Percentiles rank a stretch among this genome's conserved stretches.
phyloP scores from a whole-genome alignment of 2,329 filamentous ascomycete species.

The Colletotrichum sidae region DNA sequence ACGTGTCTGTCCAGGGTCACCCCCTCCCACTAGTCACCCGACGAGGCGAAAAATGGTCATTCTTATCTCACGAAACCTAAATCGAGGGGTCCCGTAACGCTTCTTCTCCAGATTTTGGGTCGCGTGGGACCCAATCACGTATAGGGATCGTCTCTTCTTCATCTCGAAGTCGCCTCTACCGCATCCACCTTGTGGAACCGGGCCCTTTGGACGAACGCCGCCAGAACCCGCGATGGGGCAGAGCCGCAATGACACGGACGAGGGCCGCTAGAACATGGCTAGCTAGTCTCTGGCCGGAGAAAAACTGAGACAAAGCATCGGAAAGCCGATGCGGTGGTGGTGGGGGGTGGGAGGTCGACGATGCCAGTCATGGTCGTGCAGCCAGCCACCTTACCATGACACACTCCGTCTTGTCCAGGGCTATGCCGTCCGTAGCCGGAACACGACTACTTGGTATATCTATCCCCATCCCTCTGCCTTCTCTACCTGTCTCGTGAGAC shows the following conservation, averaged over 20 bases:
- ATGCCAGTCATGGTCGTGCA: conserved; percentile 12
- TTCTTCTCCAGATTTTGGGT: conserved; percentile 8
- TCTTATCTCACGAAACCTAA: conserved; percentile 33
- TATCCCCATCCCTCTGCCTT: conserved; percentile 4
- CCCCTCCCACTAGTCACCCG: conserved; percentile 9
- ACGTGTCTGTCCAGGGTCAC: conserved; percentile 10
- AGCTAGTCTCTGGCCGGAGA: conserved; percentile 2
- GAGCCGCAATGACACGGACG: conserved; percentile 16
- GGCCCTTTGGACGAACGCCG: conserved; percentile 15
- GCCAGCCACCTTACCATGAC: conserved; percentile 5
- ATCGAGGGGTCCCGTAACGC: conserved; percentile 13
- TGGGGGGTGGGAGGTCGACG: conserved; percentile 23
- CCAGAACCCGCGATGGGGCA: conserved; percentile 11
- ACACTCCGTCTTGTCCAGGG: background rate
- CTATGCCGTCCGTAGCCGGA: conserved; percentile 36
- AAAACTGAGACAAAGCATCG: conserved; percentile 18
- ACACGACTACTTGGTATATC: conserved; percentile 15
- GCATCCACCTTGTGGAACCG: conserved; percentile 9
- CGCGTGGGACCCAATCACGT: conserved; percentile 18
- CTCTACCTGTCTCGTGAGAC: background rate
- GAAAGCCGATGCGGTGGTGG: conserved; percentile 7
- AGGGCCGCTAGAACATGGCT: background rate
- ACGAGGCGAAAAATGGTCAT: conserved; percentile 20
- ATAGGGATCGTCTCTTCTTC: background rate
- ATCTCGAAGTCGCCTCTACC: conserved; percentile 3